Evolutionary conservation across 2,329 filamentous ascomycete genomes (phyloP).

Genomic region (Fusarium longipes): DNA sequence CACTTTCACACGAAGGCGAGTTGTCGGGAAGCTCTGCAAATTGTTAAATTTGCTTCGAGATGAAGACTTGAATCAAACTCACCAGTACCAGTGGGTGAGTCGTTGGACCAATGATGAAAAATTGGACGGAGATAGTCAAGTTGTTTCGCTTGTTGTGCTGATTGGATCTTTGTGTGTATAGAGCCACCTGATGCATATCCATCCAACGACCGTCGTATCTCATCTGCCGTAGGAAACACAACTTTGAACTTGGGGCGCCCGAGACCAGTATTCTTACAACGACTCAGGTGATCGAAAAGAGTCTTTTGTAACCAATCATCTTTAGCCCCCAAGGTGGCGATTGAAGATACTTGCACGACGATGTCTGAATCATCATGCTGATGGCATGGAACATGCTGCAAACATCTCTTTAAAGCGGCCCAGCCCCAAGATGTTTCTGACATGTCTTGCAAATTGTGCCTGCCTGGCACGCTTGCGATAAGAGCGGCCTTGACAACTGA

Average conservation of each 20-base stretch:
- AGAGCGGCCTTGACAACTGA: conserved; percentile 74
- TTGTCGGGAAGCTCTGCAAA: conserved; percentile 45
- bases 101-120: conserved; percentile 81
- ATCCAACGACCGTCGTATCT: conserved; percentile 80
- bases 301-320: conserved; percentile 78
- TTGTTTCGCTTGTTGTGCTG: conserved; percentile 76
- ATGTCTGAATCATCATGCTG: conserved; percentile 58
- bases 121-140: conserved; percentile 76
- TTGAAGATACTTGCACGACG: conserved; percentile 78
- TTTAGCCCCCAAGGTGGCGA: conserved; percentile 78
- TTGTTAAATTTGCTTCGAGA: neutral
- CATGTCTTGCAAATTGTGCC: conserved; percentile 62
- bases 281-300: conserved; percentile 64
- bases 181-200: conserved; percentile 82
- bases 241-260: conserved; percentile 69
- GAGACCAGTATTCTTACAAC: conserved; percentile 43
- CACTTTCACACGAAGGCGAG: conserved; percentile 58
- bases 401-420: conserved; percentile 70
- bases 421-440: conserved; percentile 79
- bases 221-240: conserved; percentile 82
- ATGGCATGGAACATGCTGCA: conserved; percentile 64
- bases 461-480: conserved; percentile 81
- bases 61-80: conserved; percentile 8
- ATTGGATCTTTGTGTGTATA: conserved; percentile 84
- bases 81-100: conserved; percentile 55